These are phyloP conservation scores for Fremontodendron californicum DNA, from an alignment of 345 rosid species.

Conservation along the genomic window DNA sequence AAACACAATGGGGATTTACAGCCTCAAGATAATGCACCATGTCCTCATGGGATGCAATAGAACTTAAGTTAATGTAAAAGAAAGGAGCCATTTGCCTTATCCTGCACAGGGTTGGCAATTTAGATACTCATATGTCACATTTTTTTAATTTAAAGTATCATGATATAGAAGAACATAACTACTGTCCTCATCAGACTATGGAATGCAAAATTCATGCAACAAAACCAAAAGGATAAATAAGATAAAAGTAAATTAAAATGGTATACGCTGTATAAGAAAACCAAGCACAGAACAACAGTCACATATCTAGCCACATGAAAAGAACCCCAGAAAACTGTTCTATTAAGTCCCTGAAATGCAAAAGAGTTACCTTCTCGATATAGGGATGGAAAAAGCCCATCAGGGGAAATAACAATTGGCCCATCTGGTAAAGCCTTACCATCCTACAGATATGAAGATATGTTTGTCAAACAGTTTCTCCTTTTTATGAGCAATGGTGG, in stretches of 20 bases:
- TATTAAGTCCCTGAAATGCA: constrained; percentile 1
- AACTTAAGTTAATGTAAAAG: not conserved
- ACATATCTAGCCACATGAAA: not conserved
- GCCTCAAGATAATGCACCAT: not conserved
- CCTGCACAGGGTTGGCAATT: not conserved
- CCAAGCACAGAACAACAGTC: not conserved
- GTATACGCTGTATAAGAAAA: not conserved
- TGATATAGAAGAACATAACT: not conserved
- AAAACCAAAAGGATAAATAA: constrained; percentile 2
- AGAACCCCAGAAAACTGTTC: not conserved
- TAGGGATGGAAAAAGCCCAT: constrained; percentile 92
- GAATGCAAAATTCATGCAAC: not conserved
- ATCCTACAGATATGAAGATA: constrained; percentile 42
- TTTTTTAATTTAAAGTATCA: not conserved
- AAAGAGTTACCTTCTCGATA: constrained; percentile 75
- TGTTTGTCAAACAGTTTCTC: not conserved
- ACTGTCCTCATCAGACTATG: not conserved
- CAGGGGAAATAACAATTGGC: constrained; percentile 96
- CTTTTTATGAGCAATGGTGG: not conserved
- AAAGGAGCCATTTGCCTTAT: not conserved
- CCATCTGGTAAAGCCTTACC: constrained; percentile 97
- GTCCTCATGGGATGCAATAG: not conserved
- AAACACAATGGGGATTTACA: not conserved
- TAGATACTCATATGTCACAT: not conserved
- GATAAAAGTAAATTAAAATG: not conserved